These are phyloP conservation scores for Plasmodium inui DNA, from an alignment of 169 alveolate genomes.

Conservation along the genomic window DNA sequence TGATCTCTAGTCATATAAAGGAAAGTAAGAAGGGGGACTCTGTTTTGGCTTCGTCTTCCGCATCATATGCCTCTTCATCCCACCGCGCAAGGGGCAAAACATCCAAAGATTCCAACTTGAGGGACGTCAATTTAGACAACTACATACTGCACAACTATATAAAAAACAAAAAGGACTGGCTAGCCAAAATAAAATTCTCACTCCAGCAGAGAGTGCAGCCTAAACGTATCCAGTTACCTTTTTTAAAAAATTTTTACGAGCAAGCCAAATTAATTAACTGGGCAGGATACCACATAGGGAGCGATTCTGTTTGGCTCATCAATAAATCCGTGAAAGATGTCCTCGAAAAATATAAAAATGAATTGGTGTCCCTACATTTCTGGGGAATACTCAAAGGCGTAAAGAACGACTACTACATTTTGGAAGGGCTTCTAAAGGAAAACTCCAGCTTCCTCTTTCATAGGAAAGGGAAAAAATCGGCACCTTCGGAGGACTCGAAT, in stretches of 20 bases:
- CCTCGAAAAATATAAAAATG: slow-evolving; percentile 32
- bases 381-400: slow-evolving; percentile 67
- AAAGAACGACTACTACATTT: slow-evolving; percentile 46
- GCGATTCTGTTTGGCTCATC: slow-evolving; percentile 15
- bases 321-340: slow-evolving; percentile 32
- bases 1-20: slow-evolving; percentile 55
- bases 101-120: neutral
- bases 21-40: slow-evolving; percentile 30
- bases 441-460: neutral
- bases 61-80: neutral
- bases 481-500: neutral
- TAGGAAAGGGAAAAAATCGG: neutral
- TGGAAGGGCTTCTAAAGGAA: slow-evolving; percentile 39
- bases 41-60: neutral
- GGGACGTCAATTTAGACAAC: slow-evolving; percentile 23
- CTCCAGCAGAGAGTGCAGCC: neutral
- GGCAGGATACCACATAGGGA: slow-evolving; percentile 62
- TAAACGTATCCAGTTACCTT: slow-evolving; percentile 11
- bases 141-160: slow-evolving; percentile 17
- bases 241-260: slow-evolving; percentile 20
- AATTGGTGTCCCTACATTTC: slow-evolving; percentile 15
- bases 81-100: neutral
- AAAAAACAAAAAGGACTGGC: slow-evolving; percentile 61
- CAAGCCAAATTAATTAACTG: slow-evolving; percentile 59
- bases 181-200: slow-evolving; percentile 19